Conservation (phyloP, 441 rosid species). For the Arabidopsis hybrid region DNA sequence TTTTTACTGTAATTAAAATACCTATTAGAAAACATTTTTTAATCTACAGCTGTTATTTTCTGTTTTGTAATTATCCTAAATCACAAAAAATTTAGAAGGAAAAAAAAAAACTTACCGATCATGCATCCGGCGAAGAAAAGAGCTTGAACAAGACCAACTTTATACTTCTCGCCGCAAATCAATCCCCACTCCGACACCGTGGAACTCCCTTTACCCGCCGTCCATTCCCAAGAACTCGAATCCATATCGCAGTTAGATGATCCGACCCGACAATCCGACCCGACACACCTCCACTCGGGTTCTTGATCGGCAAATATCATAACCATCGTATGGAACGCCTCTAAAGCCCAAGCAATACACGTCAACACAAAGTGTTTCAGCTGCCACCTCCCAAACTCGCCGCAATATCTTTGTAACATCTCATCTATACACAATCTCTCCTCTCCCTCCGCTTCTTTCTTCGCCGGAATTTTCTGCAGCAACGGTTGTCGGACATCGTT, state of each 20-base stretch:
- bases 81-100: neutral
- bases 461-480: slow-evolving; percentile 26
- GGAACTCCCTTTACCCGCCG: slow-evolving; percentile 65
- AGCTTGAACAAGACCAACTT: slow-evolving; percentile 86
- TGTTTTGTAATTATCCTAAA: neutral
- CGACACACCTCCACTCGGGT: slow-evolving; percentile 55
- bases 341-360: slow-evolving; percentile 87
- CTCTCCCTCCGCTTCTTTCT: slow-evolving; percentile 34
- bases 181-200: slow-evolving; percentile 87
- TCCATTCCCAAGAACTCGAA: slow-evolving; percentile 82
- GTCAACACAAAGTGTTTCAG: slow-evolving; percentile 78
- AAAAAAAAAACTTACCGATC: slow-evolving; percentile 63
- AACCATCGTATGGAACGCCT: slow-evolving; percentile 93
- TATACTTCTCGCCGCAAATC: slow-evolving; percentile 76
- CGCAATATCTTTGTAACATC: slow-evolving; percentile 80
- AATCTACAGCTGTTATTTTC: slow-evolving; percentile 26
- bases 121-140: slow-evolving; percentile 87
- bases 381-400: slow-evolving; percentile 92
- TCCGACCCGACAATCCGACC: slow-evolving; percentile 51
- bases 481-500: slow-evolving; percentile 24
- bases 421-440: slow-evolving; percentile 73
- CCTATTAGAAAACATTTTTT: neutral
- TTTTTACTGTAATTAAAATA: neutral
- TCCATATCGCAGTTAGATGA: slow-evolving; percentile 55
- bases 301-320: slow-evolving; percentile 91